Evolutionary conservation across 2,329 filamentous ascomycete genomes (phyloP).

Genomic region (Didymellaceae sp.): DNA sequence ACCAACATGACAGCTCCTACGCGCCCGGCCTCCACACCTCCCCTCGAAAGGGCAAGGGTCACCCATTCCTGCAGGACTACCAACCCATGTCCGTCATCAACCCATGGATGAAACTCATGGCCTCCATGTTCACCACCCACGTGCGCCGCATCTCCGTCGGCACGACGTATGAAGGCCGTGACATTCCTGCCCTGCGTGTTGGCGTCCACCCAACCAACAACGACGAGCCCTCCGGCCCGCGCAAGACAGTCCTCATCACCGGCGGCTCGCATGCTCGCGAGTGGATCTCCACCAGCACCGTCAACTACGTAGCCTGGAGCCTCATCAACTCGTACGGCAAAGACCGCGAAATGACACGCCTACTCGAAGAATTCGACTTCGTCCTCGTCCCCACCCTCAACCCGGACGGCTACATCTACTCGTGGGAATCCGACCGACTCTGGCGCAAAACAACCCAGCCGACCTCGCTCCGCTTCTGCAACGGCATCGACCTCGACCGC

Average conservation of each 20-base stretch:
- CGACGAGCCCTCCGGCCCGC: slow-evolving; percentile 55
- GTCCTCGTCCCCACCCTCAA: slow-evolving; percentile 89
- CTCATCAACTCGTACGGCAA: slow-evolving; percentile 85
- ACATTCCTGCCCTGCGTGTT: slow-evolving; percentile 81
- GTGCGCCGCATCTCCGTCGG: slow-evolving; percentile 78
- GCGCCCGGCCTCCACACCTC: slow-evolving; percentile 32
- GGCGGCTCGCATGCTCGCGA: slow-evolving; percentile 93
- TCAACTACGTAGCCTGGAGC: slow-evolving; percentile 88
- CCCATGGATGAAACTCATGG: slow-evolving; percentile 90
- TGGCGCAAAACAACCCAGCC: slow-evolving; percentile 95
- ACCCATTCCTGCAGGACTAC: slow-evolving; percentile 88
- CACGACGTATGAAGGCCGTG: slow-evolving; percentile 84
- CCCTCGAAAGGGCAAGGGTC: slow-evolving; percentile 56
- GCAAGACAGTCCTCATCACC: slow-evolving; percentile 80
- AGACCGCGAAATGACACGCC: slow-evolving; percentile 70
- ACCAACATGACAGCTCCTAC: slow-evolving; percentile 37
- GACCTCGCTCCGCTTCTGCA: slow-evolving; percentile 82
- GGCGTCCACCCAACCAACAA: slow-evolving; percentile 65
- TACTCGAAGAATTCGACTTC: slow-evolving; percentile 85
- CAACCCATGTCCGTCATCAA: slow-evolving; percentile 83
- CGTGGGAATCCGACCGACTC: slow-evolving; percentile 87
- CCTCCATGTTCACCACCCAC: slow-evolving; percentile 86
- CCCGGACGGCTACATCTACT: slow-evolving; percentile 92
- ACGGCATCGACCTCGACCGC: slow-evolving; percentile 87
- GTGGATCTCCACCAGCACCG: slow-evolving; percentile 93